Base-by-base conservation (phyloP, 805 yeast genomes). In the Kodamaea hsintzibuensis region DNA sequence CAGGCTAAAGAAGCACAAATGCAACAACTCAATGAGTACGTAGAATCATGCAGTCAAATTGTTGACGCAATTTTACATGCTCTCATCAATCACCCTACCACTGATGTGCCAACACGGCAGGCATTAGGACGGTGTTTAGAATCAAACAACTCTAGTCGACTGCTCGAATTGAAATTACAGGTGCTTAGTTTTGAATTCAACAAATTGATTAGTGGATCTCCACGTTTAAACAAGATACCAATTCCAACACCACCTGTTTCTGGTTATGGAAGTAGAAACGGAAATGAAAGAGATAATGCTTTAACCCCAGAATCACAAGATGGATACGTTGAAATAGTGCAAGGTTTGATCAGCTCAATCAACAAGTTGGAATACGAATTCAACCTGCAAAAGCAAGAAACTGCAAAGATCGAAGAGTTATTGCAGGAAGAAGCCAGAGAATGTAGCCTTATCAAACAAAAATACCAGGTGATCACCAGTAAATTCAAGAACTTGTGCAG, bases 1-100 rank as follows among this genome's bases (percentile, higher is more conserved):
- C 59, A 66, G 13, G 66, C 61, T 7, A 70, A 67, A 45, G 76
- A 74, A 27, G 42, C 14, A 0, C 61, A 58, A 12, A 43, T 71
- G 5, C 51, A 50, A 14, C 54, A 53, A 12, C 19, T 61, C 12
- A 57, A 59, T 17, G 53, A 50, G 10, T 55, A 49, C 27, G 45
- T 65, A 0, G 59, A 61, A 2, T 43, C 53, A 2, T 62, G 62
- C 38, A 51, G 58, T 8, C 37, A 50, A 1, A 57, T 65, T 2
- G 54, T 64, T 0, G 59, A 65, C 52, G 65, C 61, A 7, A 58
- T 71, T 2, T 52, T 69, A 2, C 58, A 56, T 4, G 49, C 49
- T 1, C 48, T 69, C 17, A 57, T 65, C 22, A 53, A 58, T 10
- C 63, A 64, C 48, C 57, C 55, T 2, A 55, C 17, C 8, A 61